Base-by-base conservation (phyloP, 805 yeast genomes). In the Monosporozyma servazzii region DNA sequence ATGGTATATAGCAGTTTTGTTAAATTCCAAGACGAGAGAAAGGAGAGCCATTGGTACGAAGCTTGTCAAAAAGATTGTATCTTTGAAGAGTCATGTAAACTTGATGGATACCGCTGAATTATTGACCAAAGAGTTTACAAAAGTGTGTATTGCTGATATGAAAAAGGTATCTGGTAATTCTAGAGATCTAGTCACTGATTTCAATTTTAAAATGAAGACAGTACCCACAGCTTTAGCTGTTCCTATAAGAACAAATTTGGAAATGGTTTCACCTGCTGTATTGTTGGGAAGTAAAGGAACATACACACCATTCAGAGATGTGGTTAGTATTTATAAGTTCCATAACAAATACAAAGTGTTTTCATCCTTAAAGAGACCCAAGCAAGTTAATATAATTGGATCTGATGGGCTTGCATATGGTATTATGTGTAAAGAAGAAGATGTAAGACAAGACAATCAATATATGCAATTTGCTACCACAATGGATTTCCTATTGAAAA, bases 371-470 rank as follows among this genome's bases (percentile, higher is more conserved):
- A 97, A 90, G 66, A 81, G 79, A 69, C 99, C 99, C 0, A 79
- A 88, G 58, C 82, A 86, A 56, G 71, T 93, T 8, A 79, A 79
- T 13, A 71, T 91, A 2, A 67, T 79, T 40, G 99, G 98, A 0
- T 80, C 87, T 2, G 87, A 91, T 67, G 90, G 91, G 8, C 68
- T 70, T n/a, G 66, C 71, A 1, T 90, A 90, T 63, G 77, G 84
- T 18, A 75, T 93, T 15, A 75, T 93, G 70, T 83, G 95, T 59
- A 93, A 93, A 63, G 78, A 81, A 55, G 99, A 93, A 67, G 99
- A 93, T 70, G 82, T 95, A 18, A 72, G 98, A 56, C 95, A 95
- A 62, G 99, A 95, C 71, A 93, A 96, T 3, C 86, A 95, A 59
- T 79, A 91, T 49, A 86, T 89, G 86, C 75, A 95, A 59, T 84